These are phyloP conservation scores for Spongospora subterranea DNA, from an alignment of 208 protist genomes.

Conservation along the genomic window DNA sequence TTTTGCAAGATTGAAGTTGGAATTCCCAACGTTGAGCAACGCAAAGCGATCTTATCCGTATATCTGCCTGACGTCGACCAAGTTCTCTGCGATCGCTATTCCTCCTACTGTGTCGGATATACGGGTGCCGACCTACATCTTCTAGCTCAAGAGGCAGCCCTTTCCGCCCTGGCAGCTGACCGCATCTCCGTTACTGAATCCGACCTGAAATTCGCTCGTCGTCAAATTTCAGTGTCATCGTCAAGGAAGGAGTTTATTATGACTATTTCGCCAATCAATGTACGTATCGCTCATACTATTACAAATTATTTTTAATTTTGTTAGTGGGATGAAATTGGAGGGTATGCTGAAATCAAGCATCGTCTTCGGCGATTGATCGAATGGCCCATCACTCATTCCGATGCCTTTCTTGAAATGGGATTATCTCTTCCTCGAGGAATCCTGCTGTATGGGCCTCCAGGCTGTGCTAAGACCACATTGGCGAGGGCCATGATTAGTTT, in stretches of 20 bases:
- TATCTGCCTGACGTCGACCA: neutral
- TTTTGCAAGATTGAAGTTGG: conserved; percentile 51
- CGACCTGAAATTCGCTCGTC: neutral
- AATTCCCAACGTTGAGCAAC: neutral
- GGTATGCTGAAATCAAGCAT: conserved; percentile 52
- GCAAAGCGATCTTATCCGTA: neutral
- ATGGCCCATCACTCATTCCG: conserved; percentile 20
- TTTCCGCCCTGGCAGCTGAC: neutral
- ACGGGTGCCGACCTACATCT: neutral
- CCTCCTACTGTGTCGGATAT: neutral
- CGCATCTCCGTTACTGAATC: neutral
- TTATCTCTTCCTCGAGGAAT: conserved; percentile 47
- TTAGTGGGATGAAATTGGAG: conserved; percentile 59
- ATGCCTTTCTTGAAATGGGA: conserved; percentile 24
- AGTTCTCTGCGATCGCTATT: neutral
- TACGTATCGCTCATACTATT: neutral
- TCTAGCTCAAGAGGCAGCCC: neutral
- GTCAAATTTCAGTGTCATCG: neutral
- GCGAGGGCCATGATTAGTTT: conserved; percentile 41
- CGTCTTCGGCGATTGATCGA: conserved; percentile 10
- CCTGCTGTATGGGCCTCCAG: conserved; percentile 63
- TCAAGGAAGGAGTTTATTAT: neutral
- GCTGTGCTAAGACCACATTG: conserved; percentile 63
- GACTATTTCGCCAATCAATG: neutral
- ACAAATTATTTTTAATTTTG: neutral